Evolutionary conservation across 768 basidiomycete species (phyloP), one percentile per base, ranked within the genome.

Genomic region (Lyophyllum atratum): DNA sequence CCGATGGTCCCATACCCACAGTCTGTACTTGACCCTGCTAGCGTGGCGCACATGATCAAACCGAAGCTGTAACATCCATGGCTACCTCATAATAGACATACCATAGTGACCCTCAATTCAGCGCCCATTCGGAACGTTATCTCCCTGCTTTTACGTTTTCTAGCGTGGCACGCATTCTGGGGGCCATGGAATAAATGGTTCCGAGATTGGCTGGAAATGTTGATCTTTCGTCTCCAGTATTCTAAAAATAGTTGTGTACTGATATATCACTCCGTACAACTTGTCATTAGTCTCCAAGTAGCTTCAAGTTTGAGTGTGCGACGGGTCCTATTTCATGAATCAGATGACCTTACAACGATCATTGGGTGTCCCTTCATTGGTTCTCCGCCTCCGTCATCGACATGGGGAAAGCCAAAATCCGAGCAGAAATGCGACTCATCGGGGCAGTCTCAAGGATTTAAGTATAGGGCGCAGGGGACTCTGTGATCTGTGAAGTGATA

Each of bases 1-100:
- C 59, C 68, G 1, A 66, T 73, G 49, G 56, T 90, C 25, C 86
- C 88, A 25, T 90, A 90, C 66, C 89, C 89, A 1, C 71, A 82
- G 58, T 60, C 79, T 2, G 81, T 90, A 17, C 74, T 92, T 17
- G 82, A 90, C 65, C 86, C 87, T 22, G 69, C 72, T 26, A 78
- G 79, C 26, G 63, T 86, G 25, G 69, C 70, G 55, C 64, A 76
- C 45, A 68, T 84, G 73, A 81, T 87, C 60, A 85, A 83, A 61
- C 71, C 83, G 17, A 81, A 69, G 65, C 53, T 82, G 59, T 81
- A 64, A 50, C 40, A 42, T 17, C 22, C 28, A 37, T 48, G 26
- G 9, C 14, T 56, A 46, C 29, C 17, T 43, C 34, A 24, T 52
- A 26, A 43, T 51, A 45, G 37, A 47, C 31, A 48, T 59, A 59